Evolutionary conservation across 768 basidiomycete genomes (phyloP).

Genomic region (Phaeotremella skinneri): DNA sequence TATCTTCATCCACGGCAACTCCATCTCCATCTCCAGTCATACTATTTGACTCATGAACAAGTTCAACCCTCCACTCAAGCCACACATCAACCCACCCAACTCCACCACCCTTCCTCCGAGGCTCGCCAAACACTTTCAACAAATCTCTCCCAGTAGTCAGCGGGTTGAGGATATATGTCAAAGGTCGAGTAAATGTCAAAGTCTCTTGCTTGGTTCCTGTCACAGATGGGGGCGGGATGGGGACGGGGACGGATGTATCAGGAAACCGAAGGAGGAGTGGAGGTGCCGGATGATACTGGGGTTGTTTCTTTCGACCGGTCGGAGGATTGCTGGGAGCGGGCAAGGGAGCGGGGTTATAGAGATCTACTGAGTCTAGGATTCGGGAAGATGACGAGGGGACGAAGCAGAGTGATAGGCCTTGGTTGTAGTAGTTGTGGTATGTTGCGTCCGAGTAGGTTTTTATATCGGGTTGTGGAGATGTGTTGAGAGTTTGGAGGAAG

Average conservation of each 20-base stretch:
- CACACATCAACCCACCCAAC: constrained; percentile 83
- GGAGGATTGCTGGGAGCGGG: constrained; percentile 49
- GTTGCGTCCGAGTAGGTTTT: constrained; percentile 78
- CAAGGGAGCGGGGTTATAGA: constrained; percentile 63
- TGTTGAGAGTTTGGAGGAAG: constrained; percentile 7
- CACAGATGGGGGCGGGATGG: constrained; percentile 49
- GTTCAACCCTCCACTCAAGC: constrained; percentile 85
- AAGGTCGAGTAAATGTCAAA: constrained; percentile 53
- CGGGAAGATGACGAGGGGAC: constrained; percentile 57
- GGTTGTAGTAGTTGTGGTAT: constrained; percentile 76
- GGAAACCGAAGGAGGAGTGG: constrained; percentile 13
- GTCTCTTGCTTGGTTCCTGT: no score
- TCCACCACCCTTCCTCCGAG: constrained; percentile 86
- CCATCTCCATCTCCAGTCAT: constrained; percentile 61
- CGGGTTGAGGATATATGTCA: constrained; percentile 32
- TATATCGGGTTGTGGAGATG: constrained; percentile 59
- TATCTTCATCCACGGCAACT: not conserved
- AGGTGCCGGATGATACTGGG: no score
- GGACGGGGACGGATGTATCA: constrained; percentile 4
- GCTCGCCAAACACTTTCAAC: constrained; percentile 73
- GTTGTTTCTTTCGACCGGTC: constrained; percentile 49
- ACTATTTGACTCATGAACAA: no score
- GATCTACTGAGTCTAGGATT: constrained; percentile 69
- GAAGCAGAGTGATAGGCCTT: constrained; percentile 82
- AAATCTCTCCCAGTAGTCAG: constrained; percentile 74